Percentiles rank a stretch among this genome's conserved stretches.
Conservation (phyloP, 768 basidiomycete species). For the Lactifluus subvellereus region DNA sequence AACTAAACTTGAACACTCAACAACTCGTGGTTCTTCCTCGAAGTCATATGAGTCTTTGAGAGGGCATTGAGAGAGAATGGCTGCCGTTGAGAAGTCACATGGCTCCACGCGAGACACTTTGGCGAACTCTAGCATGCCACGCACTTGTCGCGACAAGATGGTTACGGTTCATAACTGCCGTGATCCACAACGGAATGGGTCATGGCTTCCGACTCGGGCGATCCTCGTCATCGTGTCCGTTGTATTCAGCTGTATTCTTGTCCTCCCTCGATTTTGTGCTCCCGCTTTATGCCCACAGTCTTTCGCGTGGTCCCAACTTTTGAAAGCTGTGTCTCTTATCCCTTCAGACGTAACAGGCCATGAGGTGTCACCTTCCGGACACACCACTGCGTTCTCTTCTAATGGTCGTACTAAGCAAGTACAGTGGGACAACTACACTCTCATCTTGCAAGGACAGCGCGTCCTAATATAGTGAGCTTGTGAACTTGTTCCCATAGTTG, state of each 20-base stretch:
- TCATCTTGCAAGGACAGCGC: conserved; percentile 22
- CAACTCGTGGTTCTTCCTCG: neutral
- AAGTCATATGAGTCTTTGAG: neutral
- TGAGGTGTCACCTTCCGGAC: neutral
- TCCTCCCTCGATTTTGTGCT: neutral
- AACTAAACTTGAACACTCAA: neutral
- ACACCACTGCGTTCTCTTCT: neutral
- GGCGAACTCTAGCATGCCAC: neutral
- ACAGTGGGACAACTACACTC: conserved; percentile 25
- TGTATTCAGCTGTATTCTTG: neutral
- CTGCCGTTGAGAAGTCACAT: neutral
- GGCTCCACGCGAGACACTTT: neutral
- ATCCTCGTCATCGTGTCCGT: neutral
- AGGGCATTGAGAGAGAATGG: neutral
- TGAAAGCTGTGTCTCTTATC: neutral
- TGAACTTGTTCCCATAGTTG: neutral
- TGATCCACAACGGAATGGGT: neutral
- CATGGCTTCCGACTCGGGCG: neutral
- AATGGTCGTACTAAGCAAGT: conserved; percentile 21
- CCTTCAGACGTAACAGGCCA: neutral
- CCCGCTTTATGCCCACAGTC: neutral
- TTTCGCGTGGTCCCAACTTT: neutral
- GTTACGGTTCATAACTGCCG: neutral
- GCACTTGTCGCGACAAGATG: neutral
- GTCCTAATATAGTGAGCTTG: conserved; percentile 1